Base-by-base conservation (phyloP, 768 basidiomycete species). In the Cystobasidium onofrii region DNA sequence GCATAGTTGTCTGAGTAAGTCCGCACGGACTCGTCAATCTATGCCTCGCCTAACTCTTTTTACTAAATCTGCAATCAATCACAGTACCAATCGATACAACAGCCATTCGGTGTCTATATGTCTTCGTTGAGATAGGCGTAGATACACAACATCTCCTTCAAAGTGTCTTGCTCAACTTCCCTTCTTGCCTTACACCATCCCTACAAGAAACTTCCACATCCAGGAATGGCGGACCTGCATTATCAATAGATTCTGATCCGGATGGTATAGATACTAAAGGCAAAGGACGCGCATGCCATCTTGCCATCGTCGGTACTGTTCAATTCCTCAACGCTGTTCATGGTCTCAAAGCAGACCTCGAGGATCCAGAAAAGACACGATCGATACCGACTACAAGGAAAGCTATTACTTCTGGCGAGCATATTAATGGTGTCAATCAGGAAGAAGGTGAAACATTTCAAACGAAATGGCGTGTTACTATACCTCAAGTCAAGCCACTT, bases 61-160 rank as follows among this genome's bases (percentile, higher is more conserved):
- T 55, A 20, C 27, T 13, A 29, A 17, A 17, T 23, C 67, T n/a
- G n/a, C n/a, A n/a, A n/a, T n/a, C n/a, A n/a, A n/a, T n/a, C 1
- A 15, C 75, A 96, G 96, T 99, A 6, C 96, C 96, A 0, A 92
- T 97, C 81, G 91, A 94, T 78, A 89, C 91, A 76, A 97, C 93
- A 0, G 86, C 86, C 1, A 89, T 98, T 80, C 96, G 91, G 79
- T 97, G 95, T 0, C 87, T 99, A 23, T 99, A 99, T 79, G 86
- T 99, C 70, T 99, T 99, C 78, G 96, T 99, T 29, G 96, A 99
- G 81, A 98, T 99, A 75, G 85, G 87, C 17, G 92, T 99, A 78
- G 96, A 99, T 81, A 87, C 90, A 0, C 76, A 81, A 0, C 96
- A 99, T 81, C 86, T 98, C 36, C 83, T 84, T 1, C 86, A 91